phyloP scores from a whole-genome alignment of 164 flowering plant genomes.

The Euptelea pleiosperma region DNA sequence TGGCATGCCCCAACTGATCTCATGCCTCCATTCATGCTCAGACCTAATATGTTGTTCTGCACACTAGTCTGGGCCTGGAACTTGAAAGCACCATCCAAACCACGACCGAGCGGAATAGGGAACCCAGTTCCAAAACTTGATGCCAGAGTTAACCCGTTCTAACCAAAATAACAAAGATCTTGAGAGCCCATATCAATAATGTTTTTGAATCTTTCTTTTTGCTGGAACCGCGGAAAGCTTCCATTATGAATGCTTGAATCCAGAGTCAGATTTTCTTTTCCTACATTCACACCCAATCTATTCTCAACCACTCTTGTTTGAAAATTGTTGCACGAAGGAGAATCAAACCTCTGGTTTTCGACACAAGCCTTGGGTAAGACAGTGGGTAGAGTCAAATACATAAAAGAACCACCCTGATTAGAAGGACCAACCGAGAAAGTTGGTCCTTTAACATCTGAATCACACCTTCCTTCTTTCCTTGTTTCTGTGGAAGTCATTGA shows the following conservation, averaged over 20 bases:
- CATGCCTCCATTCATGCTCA: constrained; percentile 25
- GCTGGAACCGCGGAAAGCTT: constrained; percentile 16
- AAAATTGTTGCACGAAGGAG: constrained; percentile 19
- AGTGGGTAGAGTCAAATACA: constrained; percentile 29
- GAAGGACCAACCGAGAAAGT: constrained; percentile 5
- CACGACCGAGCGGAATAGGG: constrained; percentile 23
- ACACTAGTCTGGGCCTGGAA: constrained; percentile 15
- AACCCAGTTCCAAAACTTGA: constrained; percentile 27
- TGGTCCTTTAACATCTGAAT: no score
- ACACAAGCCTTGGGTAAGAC: constrained; percentile 14
- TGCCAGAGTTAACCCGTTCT: constrained; percentile 7
- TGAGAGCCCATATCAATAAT: constrained; percentile 13
- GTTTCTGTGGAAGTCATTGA: no score
- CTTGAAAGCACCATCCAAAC: constrained; percentile 16
- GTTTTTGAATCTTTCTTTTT: constrained; percentile 18
- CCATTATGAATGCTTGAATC: constrained; percentile 13
- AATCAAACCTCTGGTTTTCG: constrained; percentile 14
- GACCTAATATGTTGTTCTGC: constrained; percentile 14
- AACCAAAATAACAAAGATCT: constrained; percentile 9
- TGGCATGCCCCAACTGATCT: no score
- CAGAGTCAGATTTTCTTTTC: constrained; percentile 7
- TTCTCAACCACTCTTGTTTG: constrained; percentile 13
- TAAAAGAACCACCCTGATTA: constrained; percentile 25
- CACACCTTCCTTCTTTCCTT: no score
- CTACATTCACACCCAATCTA: constrained; percentile 11